phyloP scores from a whole-genome alignment of 345 rosid genomes.

The Pugionium cornutum region DNA sequence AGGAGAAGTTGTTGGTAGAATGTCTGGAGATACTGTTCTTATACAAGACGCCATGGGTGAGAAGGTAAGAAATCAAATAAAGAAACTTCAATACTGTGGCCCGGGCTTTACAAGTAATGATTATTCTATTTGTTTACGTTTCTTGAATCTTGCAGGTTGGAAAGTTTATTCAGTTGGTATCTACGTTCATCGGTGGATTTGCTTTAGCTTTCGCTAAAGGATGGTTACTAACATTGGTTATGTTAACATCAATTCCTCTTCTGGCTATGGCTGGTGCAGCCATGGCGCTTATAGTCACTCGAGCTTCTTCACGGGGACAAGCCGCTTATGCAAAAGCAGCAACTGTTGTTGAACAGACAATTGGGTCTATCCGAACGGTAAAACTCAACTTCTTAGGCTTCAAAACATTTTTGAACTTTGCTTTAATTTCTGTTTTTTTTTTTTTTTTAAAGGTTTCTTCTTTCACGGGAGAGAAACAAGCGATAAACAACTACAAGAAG shows the following conservation, averaged over 20 bases:
- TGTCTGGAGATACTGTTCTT: conserved; percentile 88
- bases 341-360: conserved; percentile 63
- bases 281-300: conserved; percentile 54
- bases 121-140: not conserved
- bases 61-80: conserved; percentile 46
- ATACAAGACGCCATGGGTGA: conserved; percentile 94
- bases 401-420: not conserved
- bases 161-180: conserved; percentile 65
- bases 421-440: not conserved
- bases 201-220: conserved; percentile 61
- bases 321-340: conserved; percentile 73
- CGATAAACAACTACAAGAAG: conserved; percentile 50
- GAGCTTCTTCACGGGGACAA: conserved; percentile 61
- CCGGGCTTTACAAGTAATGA: too few species aligned
- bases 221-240: conserved; percentile 73
- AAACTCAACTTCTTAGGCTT: not conserved
- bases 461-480: conserved; percentile 75
- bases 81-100: not conserved
- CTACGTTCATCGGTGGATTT: conserved; percentile 74
- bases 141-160: conserved; percentile 58
- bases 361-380: conserved; percentile 83
- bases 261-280: conserved; percentile 57
- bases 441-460: conserved; percentile 58
- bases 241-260: conserved; percentile 65
- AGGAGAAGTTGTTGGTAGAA: conserved; percentile 81